Evolutionary conservation across 495 filamentous ascomycete species (phyloP).

Genomic region (Podospora appendiculata): DNA sequence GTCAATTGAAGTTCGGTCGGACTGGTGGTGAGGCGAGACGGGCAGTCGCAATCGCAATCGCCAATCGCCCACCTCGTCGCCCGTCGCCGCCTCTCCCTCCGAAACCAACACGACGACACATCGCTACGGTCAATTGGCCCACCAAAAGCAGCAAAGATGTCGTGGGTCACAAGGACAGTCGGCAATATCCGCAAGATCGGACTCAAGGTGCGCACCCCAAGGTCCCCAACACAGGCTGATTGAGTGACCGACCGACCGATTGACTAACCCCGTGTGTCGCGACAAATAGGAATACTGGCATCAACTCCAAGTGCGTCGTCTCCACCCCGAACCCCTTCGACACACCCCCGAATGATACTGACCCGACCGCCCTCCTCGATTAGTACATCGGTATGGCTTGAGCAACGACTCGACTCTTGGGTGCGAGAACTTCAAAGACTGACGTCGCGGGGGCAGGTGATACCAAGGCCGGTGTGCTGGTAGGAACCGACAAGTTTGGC

Average conservation of each 20-base stretch:
- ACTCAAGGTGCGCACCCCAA: conserved; percentile 52
- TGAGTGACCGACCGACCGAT: not conserved
- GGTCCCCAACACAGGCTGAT: conserved; percentile 9
- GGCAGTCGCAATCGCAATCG: conserved; percentile 1
- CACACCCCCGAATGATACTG: not conserved
- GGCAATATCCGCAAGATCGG: conserved; percentile 81
- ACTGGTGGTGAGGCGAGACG: too few relatives aligned
- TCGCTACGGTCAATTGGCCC: conserved; percentile 19
- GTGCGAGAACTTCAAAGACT: conserved; percentile 15
- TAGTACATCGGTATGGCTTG: conserved; percentile 59
- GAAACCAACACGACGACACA: conserved; percentile 1
- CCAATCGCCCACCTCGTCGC: conserved; percentile 1
- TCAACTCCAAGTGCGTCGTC: conserved; percentile 76
- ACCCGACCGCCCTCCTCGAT: conserved; percentile 10
- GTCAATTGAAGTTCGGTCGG: too few relatives aligned
- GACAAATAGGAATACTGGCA: conserved; percentile 67
- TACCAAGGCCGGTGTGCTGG: conserved; percentile 86
- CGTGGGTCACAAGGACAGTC: conserved; percentile 79
- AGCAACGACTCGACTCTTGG: not conserved
- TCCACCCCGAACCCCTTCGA: not conserved
- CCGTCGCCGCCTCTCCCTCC: not conserved
- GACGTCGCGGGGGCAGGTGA: conserved; percentile 58
- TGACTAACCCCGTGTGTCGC: too few relatives aligned
- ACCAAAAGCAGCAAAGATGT: conserved; percentile 58
- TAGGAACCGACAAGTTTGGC: conserved; percentile 81